phyloP scores from a whole-genome alignment of 768 basidiomycete genomes.

The Calocybe cyanea region DNA sequence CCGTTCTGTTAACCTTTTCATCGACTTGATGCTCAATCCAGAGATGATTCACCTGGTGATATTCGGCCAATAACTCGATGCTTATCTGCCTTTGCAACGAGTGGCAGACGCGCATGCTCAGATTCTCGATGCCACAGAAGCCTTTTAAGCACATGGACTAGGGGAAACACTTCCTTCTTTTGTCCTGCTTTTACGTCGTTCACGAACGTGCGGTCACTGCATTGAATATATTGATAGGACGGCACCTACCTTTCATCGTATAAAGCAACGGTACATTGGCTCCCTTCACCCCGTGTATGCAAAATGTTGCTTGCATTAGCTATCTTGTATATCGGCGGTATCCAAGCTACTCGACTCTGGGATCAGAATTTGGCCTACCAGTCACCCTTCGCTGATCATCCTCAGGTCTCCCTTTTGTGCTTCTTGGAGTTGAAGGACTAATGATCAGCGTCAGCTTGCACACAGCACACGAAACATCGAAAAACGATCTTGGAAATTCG shows the following conservation, averaged over 20 bases:
- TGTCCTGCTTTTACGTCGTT: not conserved
- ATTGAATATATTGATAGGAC: not conserved
- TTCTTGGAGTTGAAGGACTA: conserved; percentile 46
- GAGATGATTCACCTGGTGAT: no score
- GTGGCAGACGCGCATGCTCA: no score
- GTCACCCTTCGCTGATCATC: conserved; percentile 33
- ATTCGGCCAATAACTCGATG: no score
- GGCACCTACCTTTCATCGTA: not conserved
- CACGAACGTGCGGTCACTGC: conserved; percentile 2
- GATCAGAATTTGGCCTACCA: conserved; percentile 39
- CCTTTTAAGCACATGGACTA: not conserved
- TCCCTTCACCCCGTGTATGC: not conserved
- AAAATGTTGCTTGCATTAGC: conserved; percentile 1
- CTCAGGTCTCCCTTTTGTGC: conserved; percentile 28
- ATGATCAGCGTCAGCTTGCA: conserved; percentile 27
- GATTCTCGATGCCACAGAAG: not conserved
- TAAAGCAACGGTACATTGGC: not conserved
- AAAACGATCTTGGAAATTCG: not conserved
- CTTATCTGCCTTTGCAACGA: no score
- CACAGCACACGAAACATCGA: conserved; percentile 5
- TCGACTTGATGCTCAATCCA: no score
- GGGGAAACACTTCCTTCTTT: not conserved
- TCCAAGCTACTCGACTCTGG: conserved; percentile 19
- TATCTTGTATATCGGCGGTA: conserved; percentile 7
- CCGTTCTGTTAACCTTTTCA: no score